Base-by-base conservation (phyloP, 140 eudicot genomes). In the Flaveria floridana region DNA sequence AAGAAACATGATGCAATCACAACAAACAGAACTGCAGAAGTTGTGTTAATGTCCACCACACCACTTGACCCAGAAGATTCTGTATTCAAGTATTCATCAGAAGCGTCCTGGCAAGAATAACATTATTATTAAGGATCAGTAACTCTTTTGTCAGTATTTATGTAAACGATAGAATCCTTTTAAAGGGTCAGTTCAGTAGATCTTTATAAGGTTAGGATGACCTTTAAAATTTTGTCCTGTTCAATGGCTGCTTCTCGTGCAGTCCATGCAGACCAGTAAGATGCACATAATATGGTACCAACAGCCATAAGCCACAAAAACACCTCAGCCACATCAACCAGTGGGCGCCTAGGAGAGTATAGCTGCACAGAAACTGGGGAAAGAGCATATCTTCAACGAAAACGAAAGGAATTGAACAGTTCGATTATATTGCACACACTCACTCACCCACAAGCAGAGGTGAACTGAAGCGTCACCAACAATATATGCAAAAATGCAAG, bases 191-290 rank as follows among this genome's bases (percentile, higher is more conserved):
- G 7, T 66, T 66, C 16, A 18, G 41, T 66, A 66, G 28, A 70
- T 46, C 12, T 12, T 34, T 10, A 68, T 68, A 79, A 61, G 72
- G 64, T 50, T 63, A 53, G 39, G 28, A 75, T 77, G 14, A 92
- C 98, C 96, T 90, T 93, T 65, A 93, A 77, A 51, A 90, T 75
- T 47, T 89, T 92, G 78, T 93, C 98, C 74, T 90, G 94, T 88
- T 93, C 97, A 59, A 88, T 85, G 79, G 95, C 93, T 76, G 96
- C 98, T 85, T 93, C 98, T 65, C 88, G 84, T 62, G 98, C 97
- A 76, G 85, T 88, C 97, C 97, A 90, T 2, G 98, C 97, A 65
- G 98, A 93, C 98, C 98, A 93, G 84, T 90, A 93, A 67, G 98
- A 93, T 65, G 97, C 89, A 81, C 98, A 93, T 78, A 93, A 83